Percentiles rank a stretch among this genome's conserved stretches.
Conservation (phyloP, 129 eudicot genomes). For the Oenanthe sinensis region DNA sequence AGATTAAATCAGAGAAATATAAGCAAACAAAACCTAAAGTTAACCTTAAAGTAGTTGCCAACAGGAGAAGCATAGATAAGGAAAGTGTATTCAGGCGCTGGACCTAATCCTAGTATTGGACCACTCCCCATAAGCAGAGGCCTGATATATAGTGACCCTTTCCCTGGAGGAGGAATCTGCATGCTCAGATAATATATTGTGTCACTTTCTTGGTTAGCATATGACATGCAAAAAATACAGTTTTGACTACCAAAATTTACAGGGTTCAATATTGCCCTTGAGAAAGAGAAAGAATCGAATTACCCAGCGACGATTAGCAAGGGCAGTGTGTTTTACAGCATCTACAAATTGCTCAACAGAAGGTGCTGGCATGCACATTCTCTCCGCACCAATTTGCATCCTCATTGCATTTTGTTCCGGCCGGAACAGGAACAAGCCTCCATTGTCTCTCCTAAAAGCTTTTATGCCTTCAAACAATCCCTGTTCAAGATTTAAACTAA, state of each 20-base stretch:
- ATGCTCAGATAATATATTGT: background rate
- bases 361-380: constrained; percentile 93
- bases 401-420: constrained; percentile 78
- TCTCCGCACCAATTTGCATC: constrained; percentile 79
- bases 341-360: constrained; percentile 62
- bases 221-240: background rate
- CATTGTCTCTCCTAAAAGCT: constrained; percentile 66
- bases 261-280: background rate
- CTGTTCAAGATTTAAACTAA: constrained; percentile 16
- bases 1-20: background rate
- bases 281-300: background rate
- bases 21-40: background rate
- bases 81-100: constrained; percentile 82
- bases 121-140: constrained; percentile 91
- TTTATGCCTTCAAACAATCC: constrained; percentile 85
- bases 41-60: constrained; percentile 79
- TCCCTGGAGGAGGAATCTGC: constrained; percentile 90
- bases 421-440: constrained; percentile 58
- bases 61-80: constrained; percentile 88
- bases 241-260: background rate
- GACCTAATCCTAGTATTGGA: constrained; percentile 64
- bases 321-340: constrained; percentile 72
- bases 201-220: background rate
- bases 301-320: constrained; percentile 92
- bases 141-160: constrained; percentile 81